Percentiles rank a stretch among this genome's conserved stretches.
These are phyloP conservation scores for Coemansia sp. DNA, from an alignment of 192 early-diverging fungal species.

Conservation along the genomic window DNA sequence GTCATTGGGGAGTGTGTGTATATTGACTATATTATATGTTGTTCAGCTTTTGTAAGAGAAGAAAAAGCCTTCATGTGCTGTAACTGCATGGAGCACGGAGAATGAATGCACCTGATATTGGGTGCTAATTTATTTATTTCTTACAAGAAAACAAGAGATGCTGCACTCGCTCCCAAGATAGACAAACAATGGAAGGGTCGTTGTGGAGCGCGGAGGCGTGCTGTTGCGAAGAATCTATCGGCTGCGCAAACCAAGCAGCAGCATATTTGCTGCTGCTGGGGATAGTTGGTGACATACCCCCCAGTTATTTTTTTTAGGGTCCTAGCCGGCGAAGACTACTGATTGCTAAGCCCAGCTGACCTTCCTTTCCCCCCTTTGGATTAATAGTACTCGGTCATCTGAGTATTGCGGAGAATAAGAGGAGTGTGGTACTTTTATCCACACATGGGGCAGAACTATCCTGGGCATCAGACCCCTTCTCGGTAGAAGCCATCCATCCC, in stretches of 20 bases:
- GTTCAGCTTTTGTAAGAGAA: background rate
- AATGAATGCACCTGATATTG: conserved; percentile 8
- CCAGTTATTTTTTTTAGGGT: conserved; percentile 1
- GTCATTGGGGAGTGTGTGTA: background rate
- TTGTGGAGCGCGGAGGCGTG: background rate
- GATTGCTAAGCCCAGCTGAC: conserved; percentile 3
- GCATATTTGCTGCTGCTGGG: background rate
- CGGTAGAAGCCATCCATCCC: conserved; percentile 6
- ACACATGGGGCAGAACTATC: conserved; percentile 10
- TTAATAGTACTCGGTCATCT: conserved; percentile 1
- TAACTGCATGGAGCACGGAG: conserved; percentile 9
- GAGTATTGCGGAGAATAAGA: conserved; percentile 8
- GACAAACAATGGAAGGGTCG: background rate
- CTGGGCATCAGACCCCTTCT: background rate
- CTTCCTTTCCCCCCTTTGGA: background rate
- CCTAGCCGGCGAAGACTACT: background rate
- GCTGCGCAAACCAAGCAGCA: background rate
- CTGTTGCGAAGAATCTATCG: background rate
- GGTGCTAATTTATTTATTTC: background rate
- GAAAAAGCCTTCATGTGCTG: background rate
- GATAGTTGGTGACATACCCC: background rate
- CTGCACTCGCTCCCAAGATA: background rate
- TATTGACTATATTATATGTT: background rate
- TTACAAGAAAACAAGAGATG: background rate
- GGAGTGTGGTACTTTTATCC: background rate